These are phyloP conservation scores for Chytriomyces confervae DNA, from an alignment of 192 early-diverging fungal genomes.

Conservation along the genomic window DNA sequence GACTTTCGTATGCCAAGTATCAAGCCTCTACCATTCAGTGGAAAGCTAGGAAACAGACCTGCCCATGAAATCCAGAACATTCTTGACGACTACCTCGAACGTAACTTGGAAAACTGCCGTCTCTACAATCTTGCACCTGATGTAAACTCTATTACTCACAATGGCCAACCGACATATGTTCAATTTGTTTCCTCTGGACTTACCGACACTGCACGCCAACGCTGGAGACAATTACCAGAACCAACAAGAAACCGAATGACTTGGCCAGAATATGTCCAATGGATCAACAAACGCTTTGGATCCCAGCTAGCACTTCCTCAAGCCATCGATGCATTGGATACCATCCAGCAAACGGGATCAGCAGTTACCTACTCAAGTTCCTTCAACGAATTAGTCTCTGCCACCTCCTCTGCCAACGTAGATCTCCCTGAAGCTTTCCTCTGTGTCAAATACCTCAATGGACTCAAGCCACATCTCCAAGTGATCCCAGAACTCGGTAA, in stretches of 20 bases:
- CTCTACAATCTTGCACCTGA: not conserved
- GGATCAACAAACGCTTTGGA: not conserved
- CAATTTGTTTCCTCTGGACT: constrained; percentile 13
- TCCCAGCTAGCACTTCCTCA: not conserved
- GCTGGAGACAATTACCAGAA: not conserved
- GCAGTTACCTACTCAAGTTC: no score
- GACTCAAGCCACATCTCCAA: constrained; percentile 14
- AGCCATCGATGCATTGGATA: not conserved
- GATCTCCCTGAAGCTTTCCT: not conserved
- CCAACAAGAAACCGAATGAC: not conserved
- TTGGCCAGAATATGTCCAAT: not conserved
- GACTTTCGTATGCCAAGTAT: not conserved
- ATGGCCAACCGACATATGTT: not conserved
- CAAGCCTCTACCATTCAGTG: not conserved
- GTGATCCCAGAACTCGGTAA: not conserved
- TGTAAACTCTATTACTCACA: not conserved
- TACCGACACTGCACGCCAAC: not conserved
- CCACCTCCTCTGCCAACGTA: no score
- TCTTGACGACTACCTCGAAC: not conserved
- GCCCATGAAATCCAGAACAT: not conserved
- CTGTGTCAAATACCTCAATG: constrained; percentile 14
- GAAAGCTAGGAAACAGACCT: not conserved
- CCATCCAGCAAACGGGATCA: no score
- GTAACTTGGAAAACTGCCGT: not conserved
- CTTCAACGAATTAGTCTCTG: no score